These are phyloP conservation scores for Fusarium concolor DNA, from an alignment of 2,329 filamentous ascomycete species.

Conservation along the genomic window DNA sequence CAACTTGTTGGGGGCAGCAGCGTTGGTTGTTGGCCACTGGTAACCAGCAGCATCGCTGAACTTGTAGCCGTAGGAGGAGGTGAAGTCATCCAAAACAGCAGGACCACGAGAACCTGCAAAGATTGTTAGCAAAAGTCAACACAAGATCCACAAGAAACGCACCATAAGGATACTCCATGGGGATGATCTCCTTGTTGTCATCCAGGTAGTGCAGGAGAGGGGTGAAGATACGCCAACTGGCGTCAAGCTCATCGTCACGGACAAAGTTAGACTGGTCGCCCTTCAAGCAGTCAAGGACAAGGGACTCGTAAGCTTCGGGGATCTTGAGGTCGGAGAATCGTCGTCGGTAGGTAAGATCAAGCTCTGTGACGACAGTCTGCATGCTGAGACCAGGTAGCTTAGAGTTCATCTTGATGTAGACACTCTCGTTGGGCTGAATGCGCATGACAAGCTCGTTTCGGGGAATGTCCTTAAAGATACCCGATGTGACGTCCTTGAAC, in stretches of 20 bases:
- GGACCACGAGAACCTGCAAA: slow-evolving; percentile 92
- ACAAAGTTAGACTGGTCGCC: slow-evolving; percentile 99
- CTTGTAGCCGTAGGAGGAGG: slow-evolving; percentile 97
- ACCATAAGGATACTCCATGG: slow-evolving; percentile 99
- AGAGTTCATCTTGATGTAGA: slow-evolving; percentile 99
- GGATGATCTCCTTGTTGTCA: slow-evolving; percentile 98
- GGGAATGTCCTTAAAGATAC: slow-evolving; percentile 99
- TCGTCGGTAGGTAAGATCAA: slow-evolving; percentile 96
- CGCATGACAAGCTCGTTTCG: slow-evolving; percentile 99
- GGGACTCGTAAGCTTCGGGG: slow-evolving; percentile 96
- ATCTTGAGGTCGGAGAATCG: slow-evolving; percentile 99
- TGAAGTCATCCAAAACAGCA: slow-evolving; percentile 97
- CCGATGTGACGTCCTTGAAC: slow-evolving; percentile 99
- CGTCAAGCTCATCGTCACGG: slow-evolving; percentile 94
- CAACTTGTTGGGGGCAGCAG: slow-evolving; percentile 79
- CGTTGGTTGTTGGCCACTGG: slow-evolving; percentile 88
- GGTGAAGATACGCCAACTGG: slow-evolving; percentile 98
- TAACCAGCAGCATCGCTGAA: slow-evolving; percentile 97
- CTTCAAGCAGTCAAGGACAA: slow-evolving; percentile 97
- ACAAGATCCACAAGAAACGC: slow-evolving; percentile 37
- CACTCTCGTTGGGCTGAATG: slow-evolving; percentile 98
- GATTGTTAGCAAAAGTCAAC: background rate
- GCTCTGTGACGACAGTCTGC: slow-evolving; percentile 98
- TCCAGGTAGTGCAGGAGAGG: slow-evolving; percentile 98
- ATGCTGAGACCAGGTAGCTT: slow-evolving; percentile 98